Evolutionary conservation across 805 yeast genomes (phyloP).

Genomic region (Candida ficus): DNA sequence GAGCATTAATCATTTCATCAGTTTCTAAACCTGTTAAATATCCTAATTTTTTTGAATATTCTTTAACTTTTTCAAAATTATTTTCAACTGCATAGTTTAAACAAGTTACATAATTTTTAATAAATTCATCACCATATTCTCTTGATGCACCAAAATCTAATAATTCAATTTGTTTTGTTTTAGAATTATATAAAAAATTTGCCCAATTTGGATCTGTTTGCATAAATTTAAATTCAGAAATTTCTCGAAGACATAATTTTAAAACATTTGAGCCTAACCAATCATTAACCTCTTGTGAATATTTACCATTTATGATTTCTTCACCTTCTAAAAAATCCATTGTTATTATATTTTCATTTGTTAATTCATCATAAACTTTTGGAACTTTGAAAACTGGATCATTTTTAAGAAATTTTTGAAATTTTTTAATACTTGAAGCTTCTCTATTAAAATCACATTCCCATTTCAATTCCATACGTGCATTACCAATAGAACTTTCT

Average conservation of each 20-base stretch:
- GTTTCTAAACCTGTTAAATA: conserved; percentile 91
- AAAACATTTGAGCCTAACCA: conserved; percentile 83
- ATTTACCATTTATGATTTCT: conserved; percentile 73
- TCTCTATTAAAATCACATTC: conserved; percentile 95
- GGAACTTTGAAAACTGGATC: conserved; percentile 75
- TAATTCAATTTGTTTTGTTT: conserved; percentile 72
- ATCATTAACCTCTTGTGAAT: conserved; percentile 68
- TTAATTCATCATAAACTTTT: conserved; percentile 65
- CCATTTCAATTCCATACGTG: conserved; percentile 91
- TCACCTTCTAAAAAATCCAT: conserved; percentile 85
- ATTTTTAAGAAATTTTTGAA: conserved; percentile 53
- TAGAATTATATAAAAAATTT: conserved; percentile 76
- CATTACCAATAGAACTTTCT: conserved; percentile 89
- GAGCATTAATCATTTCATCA: conserved; percentile 83
- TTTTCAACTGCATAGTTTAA: conserved; percentile 68
- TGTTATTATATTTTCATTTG: conserved; percentile 80
- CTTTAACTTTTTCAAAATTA: conserved; percentile 60
- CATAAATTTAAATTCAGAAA: conserved; percentile 83
- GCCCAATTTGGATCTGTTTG: conserved; percentile 99
- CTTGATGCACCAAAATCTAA: conserved; percentile 96
- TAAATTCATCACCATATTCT: conserved; percentile 64
- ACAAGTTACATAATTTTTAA: conserved; percentile 60
- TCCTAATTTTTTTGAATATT: conserved; percentile 69
- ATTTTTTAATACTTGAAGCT: conserved; percentile 68
- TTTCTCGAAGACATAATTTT: conserved; percentile 82